phyloP scores from a whole-genome alignment of 306 rosid genomes.

The Cucurbita ficifolia region DNA sequence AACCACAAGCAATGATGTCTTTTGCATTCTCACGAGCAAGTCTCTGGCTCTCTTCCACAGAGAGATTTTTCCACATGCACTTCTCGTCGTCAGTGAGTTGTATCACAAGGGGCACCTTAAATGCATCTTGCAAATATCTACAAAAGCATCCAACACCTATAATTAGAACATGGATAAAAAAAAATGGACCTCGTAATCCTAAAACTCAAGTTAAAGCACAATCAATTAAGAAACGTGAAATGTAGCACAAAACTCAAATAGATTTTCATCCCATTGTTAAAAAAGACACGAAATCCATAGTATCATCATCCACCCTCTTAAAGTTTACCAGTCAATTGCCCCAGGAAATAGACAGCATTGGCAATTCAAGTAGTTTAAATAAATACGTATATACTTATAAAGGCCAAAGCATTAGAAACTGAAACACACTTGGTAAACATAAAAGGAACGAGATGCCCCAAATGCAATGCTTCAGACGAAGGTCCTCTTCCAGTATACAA shows the following conservation, averaged over 20 bases:
- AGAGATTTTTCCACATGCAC: slow-evolving; percentile 74
- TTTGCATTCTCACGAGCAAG: slow-evolving; percentile 86
- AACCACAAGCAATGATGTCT: slow-evolving; percentile 96
- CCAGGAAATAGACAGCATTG: neutral
- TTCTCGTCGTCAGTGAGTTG: slow-evolving; percentile 95
- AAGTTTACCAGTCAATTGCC: neutral
- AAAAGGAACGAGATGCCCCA: slow-evolving; percentile 82
- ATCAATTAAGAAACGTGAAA: neutral
- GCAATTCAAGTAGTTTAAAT: neutral
- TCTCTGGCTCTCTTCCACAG: slow-evolving; percentile 64
- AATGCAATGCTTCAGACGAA: slow-evolving; percentile 86
- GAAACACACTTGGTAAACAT: slow-evolving; percentile 76
- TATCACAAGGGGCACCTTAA: slow-evolving; percentile 88
- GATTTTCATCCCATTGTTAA: neutral
- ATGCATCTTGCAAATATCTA: slow-evolving; percentile 91
- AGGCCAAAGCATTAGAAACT: neutral
- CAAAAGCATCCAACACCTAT: slow-evolving; percentile 7
- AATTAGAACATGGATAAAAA: neutral
- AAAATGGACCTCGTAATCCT: neutral
- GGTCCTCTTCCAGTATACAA: slow-evolving; percentile 89
- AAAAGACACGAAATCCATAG: neutral
- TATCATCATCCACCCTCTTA: neutral
- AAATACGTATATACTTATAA: neutral
- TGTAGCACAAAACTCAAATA: neutral
- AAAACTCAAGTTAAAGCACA: neutral